These are phyloP conservation scores for Phoma sp. DNA, from an alignment of 2,329 filamentous ascomycete genomes.

Conservation along the genomic window DNA sequence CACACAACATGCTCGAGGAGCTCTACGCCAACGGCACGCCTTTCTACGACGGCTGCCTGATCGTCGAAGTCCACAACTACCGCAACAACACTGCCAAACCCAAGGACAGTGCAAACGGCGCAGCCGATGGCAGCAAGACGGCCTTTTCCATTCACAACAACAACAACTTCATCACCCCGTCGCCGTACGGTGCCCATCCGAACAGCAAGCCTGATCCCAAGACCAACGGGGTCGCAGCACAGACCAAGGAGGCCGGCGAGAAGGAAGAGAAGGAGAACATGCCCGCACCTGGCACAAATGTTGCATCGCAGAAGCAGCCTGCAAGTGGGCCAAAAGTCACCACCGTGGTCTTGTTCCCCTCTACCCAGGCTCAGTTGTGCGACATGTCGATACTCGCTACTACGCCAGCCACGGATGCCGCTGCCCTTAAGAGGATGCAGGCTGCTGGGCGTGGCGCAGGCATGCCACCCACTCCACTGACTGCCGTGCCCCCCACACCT, in stretches of 20 bases:
- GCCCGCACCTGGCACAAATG: constrained; percentile 59
- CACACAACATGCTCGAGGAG: constrained; percentile 86
- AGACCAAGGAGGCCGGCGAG: constrained; percentile 28
- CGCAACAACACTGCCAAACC: constrained; percentile 69
- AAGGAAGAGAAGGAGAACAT: constrained; percentile 65
- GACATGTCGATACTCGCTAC: constrained; percentile 80
- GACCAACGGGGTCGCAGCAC: constrained; percentile 30
- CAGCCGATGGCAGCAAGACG: constrained; percentile 65
- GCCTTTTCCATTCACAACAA: constrained; percentile 92
- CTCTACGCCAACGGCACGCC: constrained; percentile 74
- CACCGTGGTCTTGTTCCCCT: constrained; percentile 86
- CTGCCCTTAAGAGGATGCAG: constrained; percentile 58
- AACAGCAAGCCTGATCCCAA: constrained; percentile 37
- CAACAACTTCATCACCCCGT: constrained; percentile 88
- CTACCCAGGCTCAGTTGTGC: constrained; percentile 73
- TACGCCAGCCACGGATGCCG: constrained; percentile 66
- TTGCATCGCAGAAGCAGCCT: constrained; percentile 54
- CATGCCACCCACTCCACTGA: constrained; percentile 72
- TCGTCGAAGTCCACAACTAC: constrained; percentile 93
- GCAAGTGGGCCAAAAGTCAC: constrained; percentile 62
- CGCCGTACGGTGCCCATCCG: constrained; percentile 79
- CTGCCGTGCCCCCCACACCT: constrained; percentile 61
- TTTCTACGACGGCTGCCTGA: constrained; percentile 92
- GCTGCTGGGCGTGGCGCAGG: constrained; percentile 55
- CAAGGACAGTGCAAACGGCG: constrained; percentile 56